These are phyloP conservation scores for Rhododendron ferrugineum DNA, from an alignment of 148 eudicot species.

Conservation along the genomic window DNA sequence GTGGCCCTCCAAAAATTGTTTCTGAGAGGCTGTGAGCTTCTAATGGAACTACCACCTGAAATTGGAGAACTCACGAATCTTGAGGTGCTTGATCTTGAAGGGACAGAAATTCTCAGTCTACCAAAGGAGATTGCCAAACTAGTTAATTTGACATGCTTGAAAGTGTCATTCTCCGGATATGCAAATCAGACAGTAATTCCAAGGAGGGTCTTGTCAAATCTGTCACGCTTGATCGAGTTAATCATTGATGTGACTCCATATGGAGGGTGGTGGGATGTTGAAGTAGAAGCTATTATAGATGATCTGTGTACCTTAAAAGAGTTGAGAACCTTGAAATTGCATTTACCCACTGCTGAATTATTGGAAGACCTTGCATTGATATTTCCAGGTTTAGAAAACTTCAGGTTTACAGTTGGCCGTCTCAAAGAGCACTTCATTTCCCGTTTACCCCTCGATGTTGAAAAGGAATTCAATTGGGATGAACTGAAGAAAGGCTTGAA, in stretches of 20 bases:
- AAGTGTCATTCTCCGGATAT: no score
- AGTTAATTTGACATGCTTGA: no score
- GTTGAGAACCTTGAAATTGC: neutral
- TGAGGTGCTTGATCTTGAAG: slow-evolving; percentile 1
- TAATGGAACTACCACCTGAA: neutral
- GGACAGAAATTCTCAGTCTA: neutral
- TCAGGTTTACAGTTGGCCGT: neutral
- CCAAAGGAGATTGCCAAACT: no score
- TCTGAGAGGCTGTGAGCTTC: neutral
- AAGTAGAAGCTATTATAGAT: no score
- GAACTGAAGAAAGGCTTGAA: neutral
- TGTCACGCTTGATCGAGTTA: no score
- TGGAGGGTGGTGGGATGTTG: no score
- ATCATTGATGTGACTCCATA: no score
- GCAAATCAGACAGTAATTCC: no score
- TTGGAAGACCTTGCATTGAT: neutral
- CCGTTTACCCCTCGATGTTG: neutral
- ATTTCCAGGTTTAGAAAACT: neutral
- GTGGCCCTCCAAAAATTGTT: neutral
- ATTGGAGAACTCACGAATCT: neutral
- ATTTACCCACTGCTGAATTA: neutral
- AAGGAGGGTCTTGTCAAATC: no score
- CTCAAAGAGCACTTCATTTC: neutral
- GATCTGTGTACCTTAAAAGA: no score
- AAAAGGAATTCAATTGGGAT: neutral